Evolutionary conservation across 805 yeast genomes (phyloP), one percentile per base, ranked within the genome.

Genomic region (Candida dendrica): DNA sequence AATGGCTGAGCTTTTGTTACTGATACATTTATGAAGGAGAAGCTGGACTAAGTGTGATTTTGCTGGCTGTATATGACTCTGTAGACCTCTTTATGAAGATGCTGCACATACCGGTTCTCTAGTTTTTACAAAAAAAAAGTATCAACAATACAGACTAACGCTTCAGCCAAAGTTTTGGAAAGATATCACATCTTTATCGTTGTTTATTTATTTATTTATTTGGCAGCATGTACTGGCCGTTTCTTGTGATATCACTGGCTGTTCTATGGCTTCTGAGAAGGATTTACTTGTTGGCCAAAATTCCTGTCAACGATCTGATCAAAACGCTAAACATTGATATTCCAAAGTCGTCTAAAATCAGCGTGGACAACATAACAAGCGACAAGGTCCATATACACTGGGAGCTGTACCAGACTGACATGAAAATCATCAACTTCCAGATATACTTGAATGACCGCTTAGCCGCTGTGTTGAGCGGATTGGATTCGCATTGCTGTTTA

Each of bases 261-360:
- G 41, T 44, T 2, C 19, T 46, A 15, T 56, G 60, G 60, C 52
- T 56, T 6, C 19, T 43, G 8, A 52, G 38, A 38, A 41, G 61
- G 36, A 38, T 46, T 3, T 52, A 47, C 40, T 29, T 34, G 11
- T 42, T 57, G 5, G 35, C 44, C 3, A 42, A 47, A 2, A 48
- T 75, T 2, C 81, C 84, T 2, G 60, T 72, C 20, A 72, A 69
- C 13, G 68, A 66, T 39, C 60, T 75, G 20, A 65, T 76, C 27
- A 65, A 64, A 40, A 66, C 66, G 29, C 58, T 79, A 34, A 68
- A 70, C 47, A 67, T 78, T 17, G 72, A 71, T 24, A 72, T 79
- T 29, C 86, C 86, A 4, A 71, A 68, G 42, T 64, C 74, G 7
- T 82, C 83, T 3, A 58, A 62, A 37, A 63, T 79, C 14, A 76